Base-by-base conservation (phyloP, 768 basidiomycete species). In the Scleroderma citrinum region DNA sequence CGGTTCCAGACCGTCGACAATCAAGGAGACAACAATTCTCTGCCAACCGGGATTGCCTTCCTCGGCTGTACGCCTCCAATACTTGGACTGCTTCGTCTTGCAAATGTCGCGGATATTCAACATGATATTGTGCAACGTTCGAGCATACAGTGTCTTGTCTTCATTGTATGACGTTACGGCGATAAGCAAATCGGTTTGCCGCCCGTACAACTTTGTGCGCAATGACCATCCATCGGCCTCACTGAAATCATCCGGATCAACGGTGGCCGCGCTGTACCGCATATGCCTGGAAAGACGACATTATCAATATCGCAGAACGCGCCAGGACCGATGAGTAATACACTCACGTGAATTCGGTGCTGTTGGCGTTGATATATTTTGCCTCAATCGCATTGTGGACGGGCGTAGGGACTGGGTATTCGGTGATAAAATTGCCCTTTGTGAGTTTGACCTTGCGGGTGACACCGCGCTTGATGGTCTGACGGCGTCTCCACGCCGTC, bases 101-200 rank as follows among this genome's bases (percentile, higher is more conserved):
- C 92, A 94, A 56, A 97, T 97, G 59, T 98, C 88, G 56, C 94
- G 87, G 53, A 98, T 95, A 68, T 99, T 98, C 54, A 95, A 68
- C 94, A 97, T 97, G 59, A 97, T 86, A 54, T 90, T 90, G 61
- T 97, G 95, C 35, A 98, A 74, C 0, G 95, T 97, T 55, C 87
- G 84, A 23, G 89, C 81, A 61, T 92, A 90, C n/a, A 92, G 78
- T 6, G 82, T 84, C 73, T 92, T 92, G 77, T 92, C 89, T 66
- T 93, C 91, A 54, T 92, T 92, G 71, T 92, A 92, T 3, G 85
- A 90, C 6, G 92, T 96, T 54, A 97, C 89, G 10, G 92, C 94
- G 59, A 98, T 95, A 21, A 97, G 78, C 7, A 98, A 66, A 55
- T 98, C 95, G 1, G 95, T 98, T 55, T 88, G 80, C 48, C 95